Conservation (phyloP, 306 rosid species). For the Fragaria ananassa region DNA sequence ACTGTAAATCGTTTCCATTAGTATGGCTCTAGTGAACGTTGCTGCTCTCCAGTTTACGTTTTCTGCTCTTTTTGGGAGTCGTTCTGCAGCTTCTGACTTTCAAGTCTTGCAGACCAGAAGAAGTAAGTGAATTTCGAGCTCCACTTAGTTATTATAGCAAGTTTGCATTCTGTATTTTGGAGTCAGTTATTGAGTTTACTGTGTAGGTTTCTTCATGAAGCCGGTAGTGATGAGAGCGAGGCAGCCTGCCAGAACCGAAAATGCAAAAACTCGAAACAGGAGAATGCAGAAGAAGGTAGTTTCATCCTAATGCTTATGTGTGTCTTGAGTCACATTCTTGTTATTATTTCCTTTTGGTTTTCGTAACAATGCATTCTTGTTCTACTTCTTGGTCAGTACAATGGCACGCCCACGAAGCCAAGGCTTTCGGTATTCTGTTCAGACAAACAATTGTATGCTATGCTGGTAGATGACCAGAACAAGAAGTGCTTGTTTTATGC, state of each 20-base stretch:
- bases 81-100: conserved; percentile 30
- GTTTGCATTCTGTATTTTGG: neutral
- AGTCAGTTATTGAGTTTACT: conserved; percentile 16
- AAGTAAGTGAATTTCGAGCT: conserved; percentile 39
- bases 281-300: conserved; percentile 70
- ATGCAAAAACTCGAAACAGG: conserved; percentile 58
- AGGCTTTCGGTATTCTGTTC: conserved; percentile 95
- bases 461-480: conserved; percentile 85
- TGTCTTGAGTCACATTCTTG: neutral
- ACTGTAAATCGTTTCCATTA: neutral
- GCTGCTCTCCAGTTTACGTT: conserved; percentile 36
- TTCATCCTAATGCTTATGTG: neutral
- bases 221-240: conserved; percentile 54
- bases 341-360: neutral
- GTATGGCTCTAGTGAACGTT: conserved; percentile 41
- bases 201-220: conserved; percentile 45
- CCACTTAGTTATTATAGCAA: neutral
- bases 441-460: conserved; percentile 75
- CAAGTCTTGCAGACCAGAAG: conserved; percentile 37
- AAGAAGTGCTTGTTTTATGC: conserved; percentile 79
- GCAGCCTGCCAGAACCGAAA: conserved; percentile 57
- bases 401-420: conserved; percentile 69
- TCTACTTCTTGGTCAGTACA: conserved; percentile 42
- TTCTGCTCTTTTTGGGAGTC: conserved; percentile 41
- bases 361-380: neutral